Evolutionary conservation across 2,329 filamentous ascomycete genomes (phyloP).

Genomic region (Neopestalotiopsis clavispora): DNA sequence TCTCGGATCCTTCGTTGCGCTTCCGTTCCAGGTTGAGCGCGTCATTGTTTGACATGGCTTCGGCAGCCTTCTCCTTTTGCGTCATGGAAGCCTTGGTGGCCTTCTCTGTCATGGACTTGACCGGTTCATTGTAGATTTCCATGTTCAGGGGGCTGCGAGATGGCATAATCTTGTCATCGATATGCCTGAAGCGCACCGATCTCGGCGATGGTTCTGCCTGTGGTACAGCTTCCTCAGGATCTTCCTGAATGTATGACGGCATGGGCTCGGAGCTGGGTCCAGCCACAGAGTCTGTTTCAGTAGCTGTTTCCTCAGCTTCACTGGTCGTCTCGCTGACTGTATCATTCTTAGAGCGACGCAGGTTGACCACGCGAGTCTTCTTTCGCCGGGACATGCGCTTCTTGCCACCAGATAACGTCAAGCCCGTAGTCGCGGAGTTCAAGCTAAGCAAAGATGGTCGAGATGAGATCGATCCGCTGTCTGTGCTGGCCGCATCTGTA

Average conservation of each 20-base stretch:
- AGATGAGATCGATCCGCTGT: constrained; percentile 67
- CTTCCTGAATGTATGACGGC: constrained; percentile 62
- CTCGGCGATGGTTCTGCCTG: constrained; percentile 31
- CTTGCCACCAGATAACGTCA: constrained; percentile 66
- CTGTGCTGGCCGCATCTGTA: constrained; percentile 70
- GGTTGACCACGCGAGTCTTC: constrained; percentile 83
- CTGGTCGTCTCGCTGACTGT: constrained; percentile 55
- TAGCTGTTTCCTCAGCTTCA: constrained; percentile 54
- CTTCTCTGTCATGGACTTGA: constrained; percentile 17
- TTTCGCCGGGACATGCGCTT: constrained; percentile 73
- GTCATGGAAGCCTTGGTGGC: constrained; percentile 20
- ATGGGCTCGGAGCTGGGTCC: constrained; percentile 67
- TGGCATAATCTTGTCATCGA: constrained; percentile 33
- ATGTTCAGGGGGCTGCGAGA: constrained; percentile 38
- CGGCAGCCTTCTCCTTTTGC: constrained; percentile 31
- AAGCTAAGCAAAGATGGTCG: constrained; percentile 70
- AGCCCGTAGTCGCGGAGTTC: constrained; percentile 63
- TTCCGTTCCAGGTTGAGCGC: constrained; percentile 33
- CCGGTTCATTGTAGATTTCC: constrained; percentile 37
- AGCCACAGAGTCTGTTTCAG: constrained; percentile 59
- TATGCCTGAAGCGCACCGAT: constrained; percentile 48
- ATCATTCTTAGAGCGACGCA: constrained; percentile 67
- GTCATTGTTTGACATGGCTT: constrained; percentile 31
- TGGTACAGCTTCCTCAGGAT: constrained; percentile 55
- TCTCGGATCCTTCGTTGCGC: constrained; percentile 49